Percentiles rank a stretch among this genome's conserved stretches.
Conservation (phyloP, 192 early-diverging fungal species). For the Jimgerdemannia flammicorona region DNA sequence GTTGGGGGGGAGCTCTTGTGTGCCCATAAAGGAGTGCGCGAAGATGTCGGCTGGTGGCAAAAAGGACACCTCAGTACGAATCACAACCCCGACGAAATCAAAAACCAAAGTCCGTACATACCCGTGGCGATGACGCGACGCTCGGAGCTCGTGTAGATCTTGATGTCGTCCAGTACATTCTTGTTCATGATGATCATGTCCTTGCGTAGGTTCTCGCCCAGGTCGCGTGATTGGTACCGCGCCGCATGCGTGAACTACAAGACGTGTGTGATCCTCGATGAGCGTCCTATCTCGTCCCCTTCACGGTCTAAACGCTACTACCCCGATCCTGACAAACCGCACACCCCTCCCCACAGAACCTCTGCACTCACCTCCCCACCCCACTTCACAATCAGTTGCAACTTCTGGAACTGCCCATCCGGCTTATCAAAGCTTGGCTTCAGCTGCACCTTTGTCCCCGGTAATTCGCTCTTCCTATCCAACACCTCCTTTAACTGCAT, state of each 20-base stretch:
- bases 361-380: conserved; percentile 67
- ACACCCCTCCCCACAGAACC: neutral
- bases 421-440: conserved; percentile 73
- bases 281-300: too few relatives aligned
- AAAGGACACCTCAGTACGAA: neutral
- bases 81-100: conserved; percentile 2
- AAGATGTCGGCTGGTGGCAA: conserved; percentile 56
- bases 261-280: neutral
- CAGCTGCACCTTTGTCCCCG: conserved; percentile 91
- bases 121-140: conserved; percentile 82
- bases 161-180: conserved; percentile 81
- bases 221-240: conserved; percentile 80
- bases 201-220: conserved; percentile 90
- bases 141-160: conserved; percentile 83
- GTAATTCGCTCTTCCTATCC: conserved; percentile 70
- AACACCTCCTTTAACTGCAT: conserved; percentile 73
- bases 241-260: conserved; percentile 89
- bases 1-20: conserved; percentile 50
- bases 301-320: too few relatives aligned
- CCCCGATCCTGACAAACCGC: neutral
- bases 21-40: conserved; percentile 59
- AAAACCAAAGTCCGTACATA: conserved; percentile 24
- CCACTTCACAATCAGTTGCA: conserved; percentile 97
- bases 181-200: conserved; percentile 88
- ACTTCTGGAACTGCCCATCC: conserved; percentile 51